Evolutionary conservation across 768 basidiomycete species (phyloP).

Genomic region (Suillus variegatus): DNA sequence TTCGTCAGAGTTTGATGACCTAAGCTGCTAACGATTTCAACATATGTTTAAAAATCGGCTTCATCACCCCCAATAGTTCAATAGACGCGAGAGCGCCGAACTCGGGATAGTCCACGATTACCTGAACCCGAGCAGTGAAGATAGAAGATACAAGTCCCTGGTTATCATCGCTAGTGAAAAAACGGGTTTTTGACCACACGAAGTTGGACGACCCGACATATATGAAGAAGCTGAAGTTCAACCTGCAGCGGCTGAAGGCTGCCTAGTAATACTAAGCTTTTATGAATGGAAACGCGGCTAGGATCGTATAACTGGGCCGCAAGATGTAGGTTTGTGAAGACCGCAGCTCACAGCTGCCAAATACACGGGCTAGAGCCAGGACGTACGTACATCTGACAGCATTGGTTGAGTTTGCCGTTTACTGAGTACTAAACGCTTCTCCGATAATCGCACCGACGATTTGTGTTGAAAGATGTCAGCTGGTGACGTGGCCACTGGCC

Average conservation of each 20-base stretch:
- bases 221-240: background rate
- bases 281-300: background rate
- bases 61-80: background rate
- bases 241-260: too few relatives aligned
- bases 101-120: background rate
- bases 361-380: background rate
- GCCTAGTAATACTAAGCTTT: background rate
- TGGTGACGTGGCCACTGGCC: background rate
- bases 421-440: too few relatives aligned
- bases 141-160: background rate
- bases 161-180: background rate
- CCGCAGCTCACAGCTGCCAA: background rate
- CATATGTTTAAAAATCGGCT: background rate
- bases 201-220: background rate
- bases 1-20: background rate
- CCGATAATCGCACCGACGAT: background rate
- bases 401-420: background rate
- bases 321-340: background rate
- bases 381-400: background rate
- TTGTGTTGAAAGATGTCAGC: background rate
- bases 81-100: background rate
- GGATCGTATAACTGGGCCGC: background rate
- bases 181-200: background rate
- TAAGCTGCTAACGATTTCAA: background rate
- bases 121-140: background rate